These are phyloP conservation scores for Fusarium mexicanum DNA, from an alignment of 2,329 filamentous ascomycete species.

Conservation along the genomic window DNA sequence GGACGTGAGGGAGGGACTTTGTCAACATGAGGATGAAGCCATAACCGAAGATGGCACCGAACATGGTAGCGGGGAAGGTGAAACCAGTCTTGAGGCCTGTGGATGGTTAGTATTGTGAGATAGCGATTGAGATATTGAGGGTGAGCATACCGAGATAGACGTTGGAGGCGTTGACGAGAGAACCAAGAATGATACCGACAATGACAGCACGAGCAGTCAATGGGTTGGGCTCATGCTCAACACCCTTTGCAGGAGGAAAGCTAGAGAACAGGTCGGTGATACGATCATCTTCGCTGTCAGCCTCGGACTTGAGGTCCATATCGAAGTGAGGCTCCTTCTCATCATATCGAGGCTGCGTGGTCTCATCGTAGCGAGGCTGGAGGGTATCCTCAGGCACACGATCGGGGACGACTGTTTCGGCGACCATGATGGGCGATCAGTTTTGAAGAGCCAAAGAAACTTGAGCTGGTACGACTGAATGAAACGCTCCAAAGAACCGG, in stretches of 20 bases:
- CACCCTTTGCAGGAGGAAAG: slow-evolving; percentile 53
- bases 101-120: neutral
- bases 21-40: slow-evolving; percentile 65
- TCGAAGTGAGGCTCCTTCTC: slow-evolving; percentile 41
- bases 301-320: slow-evolving; percentile 42
- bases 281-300: slow-evolving; percentile 41
- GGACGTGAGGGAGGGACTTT: slow-evolving; percentile 58
- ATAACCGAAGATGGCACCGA: slow-evolving; percentile 68
- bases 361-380: slow-evolving; percentile 38
- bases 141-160: slow-evolving; percentile 63
- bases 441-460: neutral
- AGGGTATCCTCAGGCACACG: slow-evolving; percentile 26
- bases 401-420: slow-evolving; percentile 29
- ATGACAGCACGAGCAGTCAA: slow-evolving; percentile 65
- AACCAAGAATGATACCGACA: slow-evolving; percentile 65
- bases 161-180: slow-evolving; percentile 70
- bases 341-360: slow-evolving; percentile 22
- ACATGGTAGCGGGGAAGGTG: slow-evolving; percentile 59
- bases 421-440: slow-evolving; percentile 26
- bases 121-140: neutral
- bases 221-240: slow-evolving; percentile 58
- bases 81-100: slow-evolving; percentile 62
- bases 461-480: slow-evolving; percentile 12
- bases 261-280: slow-evolving; percentile 52
- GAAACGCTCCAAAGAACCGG: neutral